Evolutionary conservation across 2,329 filamentous ascomycete species (phyloP).

Genomic region (Neofusicoccum laricinum): DNA sequence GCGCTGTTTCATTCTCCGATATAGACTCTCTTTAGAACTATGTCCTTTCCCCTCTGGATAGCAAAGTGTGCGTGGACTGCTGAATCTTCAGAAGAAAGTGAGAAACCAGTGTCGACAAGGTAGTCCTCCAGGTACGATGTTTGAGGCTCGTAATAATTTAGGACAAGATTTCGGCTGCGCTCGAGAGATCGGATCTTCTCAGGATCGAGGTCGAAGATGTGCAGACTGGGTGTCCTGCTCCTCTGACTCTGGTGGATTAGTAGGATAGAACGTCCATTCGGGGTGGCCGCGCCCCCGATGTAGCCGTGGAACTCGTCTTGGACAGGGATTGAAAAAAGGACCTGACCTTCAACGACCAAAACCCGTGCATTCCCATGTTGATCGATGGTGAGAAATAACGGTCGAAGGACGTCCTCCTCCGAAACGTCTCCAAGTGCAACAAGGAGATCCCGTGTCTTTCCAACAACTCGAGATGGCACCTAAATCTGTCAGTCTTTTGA

Average conservation of each 20-base stretch:
- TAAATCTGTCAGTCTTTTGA: background rate
- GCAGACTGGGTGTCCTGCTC: background rate
- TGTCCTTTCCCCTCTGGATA: background rate
- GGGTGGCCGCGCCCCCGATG: background rate
- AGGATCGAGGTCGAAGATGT: background rate
- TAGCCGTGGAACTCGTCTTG: background rate
- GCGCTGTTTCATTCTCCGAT: background rate
- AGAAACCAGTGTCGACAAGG: background rate
- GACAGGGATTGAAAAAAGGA: background rate
- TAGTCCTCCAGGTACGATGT: background rate
- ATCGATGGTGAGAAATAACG: constrained; percentile 2
- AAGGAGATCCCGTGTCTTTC: background rate
- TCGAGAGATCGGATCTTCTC: background rate
- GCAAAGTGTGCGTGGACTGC: background rate
- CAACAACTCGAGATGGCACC: background rate
- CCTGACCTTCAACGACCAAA: background rate
- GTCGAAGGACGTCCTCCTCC: background rate
- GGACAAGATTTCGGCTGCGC: background rate
- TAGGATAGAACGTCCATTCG: background rate
- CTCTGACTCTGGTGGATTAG: background rate
- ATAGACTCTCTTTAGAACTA: background rate
- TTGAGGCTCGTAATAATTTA: background rate
- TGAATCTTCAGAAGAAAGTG: background rate
- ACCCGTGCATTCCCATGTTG: background rate
- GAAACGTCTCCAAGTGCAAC: background rate